phyloP scores from a whole-genome alignment of 2,329 filamentous ascomycete genomes.

The Macrophomina tecta region DNA sequence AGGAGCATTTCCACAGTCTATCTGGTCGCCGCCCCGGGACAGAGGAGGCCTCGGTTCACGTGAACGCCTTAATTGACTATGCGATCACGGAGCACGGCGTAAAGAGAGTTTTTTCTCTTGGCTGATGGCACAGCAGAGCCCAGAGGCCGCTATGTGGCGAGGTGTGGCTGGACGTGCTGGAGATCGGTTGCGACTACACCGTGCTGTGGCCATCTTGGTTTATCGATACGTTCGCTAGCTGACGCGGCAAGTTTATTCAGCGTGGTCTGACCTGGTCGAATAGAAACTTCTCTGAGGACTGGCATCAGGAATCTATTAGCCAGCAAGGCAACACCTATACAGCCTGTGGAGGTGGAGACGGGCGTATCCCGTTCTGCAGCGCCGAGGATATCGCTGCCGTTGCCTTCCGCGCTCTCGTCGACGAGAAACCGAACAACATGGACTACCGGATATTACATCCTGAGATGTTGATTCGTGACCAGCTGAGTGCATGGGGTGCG shows the following conservation, averaged over 20 bases:
- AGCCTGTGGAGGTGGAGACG: conserved; percentile 45
- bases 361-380: conserved; percentile 55
- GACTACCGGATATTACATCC: neutral
- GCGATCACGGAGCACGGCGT: conserved; percentile 42
- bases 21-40: neutral
- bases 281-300: conserved; percentile 54
- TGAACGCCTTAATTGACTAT: conserved; percentile 52
- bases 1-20: conserved; percentile 21
- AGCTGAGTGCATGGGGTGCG: neutral
- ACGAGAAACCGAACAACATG: conserved; percentile 47
- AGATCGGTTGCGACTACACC: conserved; percentile 42
- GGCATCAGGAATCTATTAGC: conserved; percentile 42
- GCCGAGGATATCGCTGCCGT: conserved; percentile 56
- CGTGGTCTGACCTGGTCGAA: too few relatives aligned
- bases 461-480: neutral
- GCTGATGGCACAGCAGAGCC: conserved; percentile 46
- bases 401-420: conserved; percentile 49
- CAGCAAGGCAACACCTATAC: conserved; percentile 52
- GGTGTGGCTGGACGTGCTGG: conserved; percentile 49
- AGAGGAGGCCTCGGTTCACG: conserved; percentile 38
- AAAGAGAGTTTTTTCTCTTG: conserved; percentile 53
- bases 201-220: conserved; percentile 58
- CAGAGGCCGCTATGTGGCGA: conserved; percentile 38
- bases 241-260: too few relatives aligned
- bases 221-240: conserved; percentile 44